phyloP scores from a whole-genome alignment of 176 grass and related monocot species.

The Triticum monococcum region DNA sequence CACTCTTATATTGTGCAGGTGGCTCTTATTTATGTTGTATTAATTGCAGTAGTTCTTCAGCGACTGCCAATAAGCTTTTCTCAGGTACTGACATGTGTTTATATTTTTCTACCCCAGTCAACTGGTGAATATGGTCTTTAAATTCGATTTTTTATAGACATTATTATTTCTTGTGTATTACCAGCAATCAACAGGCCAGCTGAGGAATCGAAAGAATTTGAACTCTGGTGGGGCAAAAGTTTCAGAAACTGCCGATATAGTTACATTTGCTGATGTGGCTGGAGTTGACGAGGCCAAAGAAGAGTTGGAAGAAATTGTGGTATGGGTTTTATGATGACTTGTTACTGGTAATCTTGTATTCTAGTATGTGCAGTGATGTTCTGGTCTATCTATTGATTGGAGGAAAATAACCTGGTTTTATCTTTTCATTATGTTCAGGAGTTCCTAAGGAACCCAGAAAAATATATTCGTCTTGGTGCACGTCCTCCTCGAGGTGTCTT shows the following conservation, averaged over 20 bases:
- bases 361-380: neutral
- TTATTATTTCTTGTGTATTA: slow-evolving; percentile 41
- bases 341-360: slow-evolving; percentile 9
- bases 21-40: slow-evolving; percentile 89
- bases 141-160: slow-evolving; percentile 17
- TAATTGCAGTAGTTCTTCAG: slow-evolving; percentile 87
- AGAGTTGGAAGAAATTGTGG: slow-evolving; percentile 99
- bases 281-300: slow-evolving; percentile 99
- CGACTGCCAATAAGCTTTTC: slow-evolving; percentile 86
- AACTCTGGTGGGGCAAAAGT: slow-evolving; percentile 60
- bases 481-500: slow-evolving; percentile 99
- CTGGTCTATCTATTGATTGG: slow-evolving; percentile 31
- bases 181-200: slow-evolving; percentile 87
- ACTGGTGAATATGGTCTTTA: neutral
- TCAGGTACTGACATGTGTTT: slow-evolving; percentile 45
- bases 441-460: slow-evolving; percentile 93
- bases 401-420: slow-evolving; percentile 39
- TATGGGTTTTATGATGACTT: slow-evolving; percentile 40
- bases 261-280: slow-evolving; percentile 99
- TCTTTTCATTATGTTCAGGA: slow-evolving; percentile 56
- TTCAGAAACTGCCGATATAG: slow-evolving; percentile 70
- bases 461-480: slow-evolving; percentile 90
- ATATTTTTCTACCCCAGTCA: slow-evolving; percentile 15
- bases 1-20: slow-evolving; percentile 59
- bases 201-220: slow-evolving; percentile 78